A percentile compares a stretch with the other conserved stretches of the same genome.
Evolutionary conservation across 495 filamentous ascomycete species (phyloP).

Genomic region (Xylona heveae): DNA sequence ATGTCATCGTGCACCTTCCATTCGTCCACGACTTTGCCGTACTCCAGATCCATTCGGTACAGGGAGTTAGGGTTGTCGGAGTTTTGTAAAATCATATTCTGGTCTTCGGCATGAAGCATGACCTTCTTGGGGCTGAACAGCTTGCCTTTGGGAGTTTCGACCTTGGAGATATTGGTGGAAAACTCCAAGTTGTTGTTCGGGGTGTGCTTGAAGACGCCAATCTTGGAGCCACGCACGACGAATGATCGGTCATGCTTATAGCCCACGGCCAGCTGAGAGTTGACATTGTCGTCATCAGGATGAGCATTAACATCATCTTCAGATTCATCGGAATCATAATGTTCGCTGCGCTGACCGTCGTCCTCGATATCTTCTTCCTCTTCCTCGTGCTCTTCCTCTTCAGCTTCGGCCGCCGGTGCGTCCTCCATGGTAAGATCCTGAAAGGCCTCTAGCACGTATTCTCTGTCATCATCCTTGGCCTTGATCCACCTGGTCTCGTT

Average conservation of each 20-base stretch:
- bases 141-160: slow-evolving; percentile 71
- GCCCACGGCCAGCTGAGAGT: slow-evolving; percentile 91
- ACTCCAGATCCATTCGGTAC: slow-evolving; percentile 97
- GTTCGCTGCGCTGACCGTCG: slow-evolving; percentile 46
- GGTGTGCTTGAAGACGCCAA: slow-evolving; percentile 96
- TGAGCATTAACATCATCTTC: slow-evolving; percentile 59
- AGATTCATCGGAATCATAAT: slow-evolving; percentile 84
- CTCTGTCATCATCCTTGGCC: slow-evolving; percentile 72
- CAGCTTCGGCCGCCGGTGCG: slow-evolving; percentile 27
- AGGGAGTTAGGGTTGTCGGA: slow-evolving; percentile 66
- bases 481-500: slow-evolving; percentile 92
- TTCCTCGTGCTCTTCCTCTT: slow-evolving; percentile 42
- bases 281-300: slow-evolving; percentile 63
- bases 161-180: slow-evolving; percentile 92
- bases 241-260: slow-evolving; percentile 97
- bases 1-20: slow-evolving; percentile 99
- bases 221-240: slow-evolving; percentile 89
- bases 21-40: slow-evolving; percentile 97
- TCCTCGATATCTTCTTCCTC: slow-evolving; percentile 37
- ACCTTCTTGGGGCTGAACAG: slow-evolving; percentile 91
- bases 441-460: slow-evolving; percentile 92
- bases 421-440: slow-evolving; percentile 90
- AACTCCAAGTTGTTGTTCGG: slow-evolving; percentile 84
- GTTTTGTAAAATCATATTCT: slow-evolving; percentile 83
- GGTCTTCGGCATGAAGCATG: slow-evolving; percentile 89